Evolutionary conservation across 768 basidiomycete genomes (phyloP), one percentile per base, ranked within the genome.

Genomic region (Termitomyces sp.): DNA sequence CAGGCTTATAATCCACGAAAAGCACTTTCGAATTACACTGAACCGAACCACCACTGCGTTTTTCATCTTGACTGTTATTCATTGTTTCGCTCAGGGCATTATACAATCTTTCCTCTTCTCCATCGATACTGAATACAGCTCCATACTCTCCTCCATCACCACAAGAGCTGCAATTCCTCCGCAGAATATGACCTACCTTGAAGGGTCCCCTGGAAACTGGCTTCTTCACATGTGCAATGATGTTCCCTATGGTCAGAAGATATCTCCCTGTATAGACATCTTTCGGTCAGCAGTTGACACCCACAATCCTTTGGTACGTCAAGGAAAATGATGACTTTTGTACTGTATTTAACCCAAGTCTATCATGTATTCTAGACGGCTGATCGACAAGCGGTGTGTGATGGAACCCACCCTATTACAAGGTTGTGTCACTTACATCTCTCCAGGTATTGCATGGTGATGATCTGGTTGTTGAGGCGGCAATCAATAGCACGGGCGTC

Each of bases 21-120:
- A 79, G 77, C 73, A 74, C 56, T 58, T 70, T 27, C 71, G 71
- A 16, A 73, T 78, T 41, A 75, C 73, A 3, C 65, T 74, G 34
- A 77, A 71, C 57, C 69, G 70, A 16, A 63, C 69, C 58, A 76
- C 77, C n/a, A 66, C 72, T 32, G 65, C 75, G 0, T 85, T 84
- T 69, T 80, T 84, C 62, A 57, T 82, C 23, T 75, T 83, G 59
- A 76, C 74, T 38, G 71, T 83, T 54, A 17, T 81, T 45, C 76
- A 80, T 60, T 84, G 81, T 63, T 74, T 83, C 48, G 68, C 76
- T 10, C 82, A 83, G 57, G 82, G 79, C 56, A 67, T 79, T 54
- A 67, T 83, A 35, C 81, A 81, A 62, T 75, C 81, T 1, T 66
- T 80, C 17, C 71, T 83, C 11, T 80, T 73, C 64, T 71, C 70